A percentile compares a stretch with the other conserved stretches of the same genome.
phyloP scores from a whole-genome alignment of 768 basidiomycete genomes.

The Kwoniella dejecticola region DNA sequence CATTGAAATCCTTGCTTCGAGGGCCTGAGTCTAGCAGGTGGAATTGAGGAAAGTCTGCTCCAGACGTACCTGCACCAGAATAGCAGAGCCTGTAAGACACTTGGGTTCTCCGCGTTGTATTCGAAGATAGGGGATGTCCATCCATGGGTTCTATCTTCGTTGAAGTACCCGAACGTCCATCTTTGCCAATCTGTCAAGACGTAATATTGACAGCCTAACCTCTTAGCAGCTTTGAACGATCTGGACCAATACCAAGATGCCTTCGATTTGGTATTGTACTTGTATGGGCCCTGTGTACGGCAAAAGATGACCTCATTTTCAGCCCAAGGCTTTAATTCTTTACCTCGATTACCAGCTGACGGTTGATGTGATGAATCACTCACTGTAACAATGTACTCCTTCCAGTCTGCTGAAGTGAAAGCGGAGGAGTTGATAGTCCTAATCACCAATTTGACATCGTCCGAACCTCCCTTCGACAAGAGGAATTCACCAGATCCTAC shows the following conservation, averaged over 20 bases:
- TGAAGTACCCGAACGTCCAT: constrained; percentile 55
- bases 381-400: constrained; percentile 53
- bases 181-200: constrained; percentile 55
- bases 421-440: constrained; percentile 53
- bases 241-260: constrained; percentile 57
- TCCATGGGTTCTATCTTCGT: constrained; percentile 39
- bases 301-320: not conserved
- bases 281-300: constrained; percentile 51
- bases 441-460: constrained; percentile 52
- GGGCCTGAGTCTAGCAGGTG: too few relatives aligned
- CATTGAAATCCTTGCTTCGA: not conserved
- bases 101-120: constrained; percentile 36
- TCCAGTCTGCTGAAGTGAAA: constrained; percentile 54
- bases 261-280: constrained; percentile 55
- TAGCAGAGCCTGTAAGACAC: constrained; percentile 48
- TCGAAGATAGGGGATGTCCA: constrained; percentile 39
- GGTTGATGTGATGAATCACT: constrained; percentile 18
- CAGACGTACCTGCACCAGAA: constrained; percentile 53
- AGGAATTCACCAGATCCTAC: constrained; percentile 55
- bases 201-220: constrained; percentile 50
- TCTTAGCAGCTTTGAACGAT: constrained; percentile 45
- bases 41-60: too few relatives aligned
- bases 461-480: constrained; percentile 42
- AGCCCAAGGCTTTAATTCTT: not conserved
- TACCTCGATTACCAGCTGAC: too few relatives aligned